phyloP scores from a whole-genome alignment of 108 stramenopile genomes.

The Mediolabrus comicus region DNA sequence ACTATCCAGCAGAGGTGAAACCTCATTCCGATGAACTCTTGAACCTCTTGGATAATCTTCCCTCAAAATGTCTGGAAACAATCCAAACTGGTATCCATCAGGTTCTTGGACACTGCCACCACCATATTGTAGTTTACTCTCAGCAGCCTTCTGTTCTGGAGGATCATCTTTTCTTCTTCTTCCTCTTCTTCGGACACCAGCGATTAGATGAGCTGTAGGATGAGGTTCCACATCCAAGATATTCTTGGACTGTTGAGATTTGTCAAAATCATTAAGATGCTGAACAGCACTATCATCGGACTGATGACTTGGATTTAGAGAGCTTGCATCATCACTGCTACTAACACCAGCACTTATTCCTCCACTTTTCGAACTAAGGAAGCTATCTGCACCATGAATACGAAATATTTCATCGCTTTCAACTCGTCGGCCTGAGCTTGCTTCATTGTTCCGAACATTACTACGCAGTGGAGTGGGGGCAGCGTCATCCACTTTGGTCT shows the following conservation, averaged over 20 bases:
- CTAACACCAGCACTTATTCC: background rate
- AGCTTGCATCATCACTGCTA: background rate
- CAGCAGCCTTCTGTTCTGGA: background rate
- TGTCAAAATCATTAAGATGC: background rate
- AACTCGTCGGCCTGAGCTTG: background rate
- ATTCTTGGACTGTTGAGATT: background rate
- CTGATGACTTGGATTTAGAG: background rate
- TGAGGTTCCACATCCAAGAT: background rate
- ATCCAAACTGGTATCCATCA: slow-evolving; percentile 16
- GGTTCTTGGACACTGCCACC: slow-evolving; percentile 8
- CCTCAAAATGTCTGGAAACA: slow-evolving; percentile 8
- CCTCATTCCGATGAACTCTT: background rate
- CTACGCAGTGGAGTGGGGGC: slow-evolving; percentile 3
- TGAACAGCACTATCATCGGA: background rate
- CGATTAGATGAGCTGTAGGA: background rate
- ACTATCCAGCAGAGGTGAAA: too few relatives aligned
- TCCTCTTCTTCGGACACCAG: background rate
- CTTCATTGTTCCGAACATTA: background rate
- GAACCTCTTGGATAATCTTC: background rate
- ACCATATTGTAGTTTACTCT: background rate
- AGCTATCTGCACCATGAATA: slow-evolving; percentile 14
- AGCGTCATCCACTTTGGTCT: slow-evolving; percentile 1
- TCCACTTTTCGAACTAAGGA: slow-evolving; percentile 4
- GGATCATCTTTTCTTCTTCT: slow-evolving; percentile 16
- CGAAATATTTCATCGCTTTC: slow-evolving; percentile 16